Percentiles rank a stretch among this genome's conserved stretches.
phyloP scores from a whole-genome alignment of 2,329 filamentous ascomycete species.

The Cercospora brassicicola region DNA sequence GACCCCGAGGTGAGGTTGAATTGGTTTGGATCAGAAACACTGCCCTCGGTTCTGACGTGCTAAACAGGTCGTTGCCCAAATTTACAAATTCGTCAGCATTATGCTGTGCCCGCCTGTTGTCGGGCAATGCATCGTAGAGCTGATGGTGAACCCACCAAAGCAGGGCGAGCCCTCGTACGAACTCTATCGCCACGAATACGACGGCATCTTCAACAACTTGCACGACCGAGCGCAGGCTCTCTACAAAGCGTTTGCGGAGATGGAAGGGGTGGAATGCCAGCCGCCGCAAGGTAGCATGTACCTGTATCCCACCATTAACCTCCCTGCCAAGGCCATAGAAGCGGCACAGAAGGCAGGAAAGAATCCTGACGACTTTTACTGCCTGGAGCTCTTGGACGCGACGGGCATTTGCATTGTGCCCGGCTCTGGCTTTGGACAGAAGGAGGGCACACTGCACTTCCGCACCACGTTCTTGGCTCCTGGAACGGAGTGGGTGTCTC shows the following conservation, averaged over 20 bases:
- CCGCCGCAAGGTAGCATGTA: slow-evolving; percentile 96
- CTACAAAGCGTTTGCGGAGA: slow-evolving; percentile 84
- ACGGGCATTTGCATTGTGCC: slow-evolving; percentile 94
- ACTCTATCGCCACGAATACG: slow-evolving; percentile 83
- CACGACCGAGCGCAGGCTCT: slow-evolving; percentile 78
- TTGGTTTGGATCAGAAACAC: not conserved
- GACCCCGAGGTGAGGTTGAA: slow-evolving; percentile 49
- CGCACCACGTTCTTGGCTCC: slow-evolving; percentile 95
- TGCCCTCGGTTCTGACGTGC: slow-evolving; percentile 22
- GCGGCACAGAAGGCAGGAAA: slow-evolving; percentile 73
- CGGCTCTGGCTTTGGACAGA: slow-evolving; percentile 91
- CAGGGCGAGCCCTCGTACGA: slow-evolving; percentile 79
- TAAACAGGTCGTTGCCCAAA: slow-evolving; percentile 75
- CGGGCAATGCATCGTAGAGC: slow-evolving; percentile 92
- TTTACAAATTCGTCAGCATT: slow-evolving; percentile 99
- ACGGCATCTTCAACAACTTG: slow-evolving; percentile 75
- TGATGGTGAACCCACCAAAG: slow-evolving; percentile 95
- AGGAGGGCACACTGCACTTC: slow-evolving; percentile 87
- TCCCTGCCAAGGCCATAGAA: slow-evolving; percentile 73
- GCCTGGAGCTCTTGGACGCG: slow-evolving; percentile 82
- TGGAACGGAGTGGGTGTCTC: slow-evolving; percentile 88
- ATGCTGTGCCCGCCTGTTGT: slow-evolving; percentile 93
- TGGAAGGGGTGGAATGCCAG: slow-evolving; percentile 94
- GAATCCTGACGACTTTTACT: slow-evolving; percentile 89
- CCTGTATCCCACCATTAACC: slow-evolving; percentile 89